These are phyloP conservation scores for Crithidia fasciculata DNA, from an alignment of 208 protist species.

Conservation along the genomic window DNA sequence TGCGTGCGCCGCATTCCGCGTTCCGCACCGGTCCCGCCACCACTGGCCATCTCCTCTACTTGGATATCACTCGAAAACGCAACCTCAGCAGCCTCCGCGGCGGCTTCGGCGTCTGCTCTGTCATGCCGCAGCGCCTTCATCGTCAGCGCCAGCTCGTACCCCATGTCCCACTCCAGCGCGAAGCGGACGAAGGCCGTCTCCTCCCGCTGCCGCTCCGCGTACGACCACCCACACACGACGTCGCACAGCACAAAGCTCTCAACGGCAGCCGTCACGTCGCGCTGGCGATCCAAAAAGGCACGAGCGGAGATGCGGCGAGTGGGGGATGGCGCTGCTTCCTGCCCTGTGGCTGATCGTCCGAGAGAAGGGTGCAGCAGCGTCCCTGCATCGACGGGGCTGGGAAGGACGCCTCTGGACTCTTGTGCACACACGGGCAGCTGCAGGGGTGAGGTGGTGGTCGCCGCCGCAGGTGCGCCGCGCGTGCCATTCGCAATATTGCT, in stretches of 20 bases:
- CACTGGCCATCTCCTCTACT: neutral
- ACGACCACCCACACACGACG: conserved; percentile 57
- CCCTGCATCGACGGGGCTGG: neutral
- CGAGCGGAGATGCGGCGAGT: conserved; percentile 21
- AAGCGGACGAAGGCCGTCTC: conserved; percentile 63
- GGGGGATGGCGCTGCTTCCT: neutral
- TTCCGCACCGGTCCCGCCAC: neutral
- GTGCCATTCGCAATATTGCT: neutral
- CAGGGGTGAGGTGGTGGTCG: conserved; percentile 4
- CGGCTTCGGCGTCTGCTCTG: conserved; percentile 25
- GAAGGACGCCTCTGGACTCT: neutral
- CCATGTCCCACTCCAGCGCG: conserved; percentile 86
- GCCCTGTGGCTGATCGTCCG: neutral
- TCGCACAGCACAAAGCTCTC: conserved; percentile 59
- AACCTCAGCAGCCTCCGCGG: neutral
- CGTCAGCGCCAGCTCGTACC: conserved; percentile 69
- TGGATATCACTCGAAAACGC: neutral
- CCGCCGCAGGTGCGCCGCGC: neutral
- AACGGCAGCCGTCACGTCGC: conserved; percentile 41
- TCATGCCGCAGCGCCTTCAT: conserved; percentile 55
- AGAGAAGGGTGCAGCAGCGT: neutral
- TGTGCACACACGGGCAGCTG: conserved; percentile 10
- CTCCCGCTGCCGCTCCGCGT: conserved; percentile 58
- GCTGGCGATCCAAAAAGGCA: conserved; percentile 26
- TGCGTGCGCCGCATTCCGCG: neutral